Conservation (phyloP, 1,284 basidiomycete genomes). For the Leccinum holopus region DNA sequence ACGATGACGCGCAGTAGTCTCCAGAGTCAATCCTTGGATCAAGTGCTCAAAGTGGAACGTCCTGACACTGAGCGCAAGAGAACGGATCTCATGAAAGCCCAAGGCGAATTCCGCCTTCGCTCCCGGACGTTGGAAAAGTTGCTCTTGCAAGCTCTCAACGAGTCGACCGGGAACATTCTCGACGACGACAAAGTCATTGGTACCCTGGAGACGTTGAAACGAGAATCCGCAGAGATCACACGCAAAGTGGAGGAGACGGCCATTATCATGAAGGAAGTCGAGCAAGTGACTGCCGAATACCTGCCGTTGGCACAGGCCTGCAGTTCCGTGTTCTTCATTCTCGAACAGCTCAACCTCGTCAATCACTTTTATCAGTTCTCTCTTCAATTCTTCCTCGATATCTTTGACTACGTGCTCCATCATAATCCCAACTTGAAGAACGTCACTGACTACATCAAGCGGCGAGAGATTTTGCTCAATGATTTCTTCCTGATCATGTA, state of each 20-base stretch:
- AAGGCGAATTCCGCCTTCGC: conserved; percentile 96
- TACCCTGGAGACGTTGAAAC: conserved; percentile 95
- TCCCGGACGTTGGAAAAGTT: conserved; percentile 92
- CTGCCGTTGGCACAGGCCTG: conserved; percentile 94
- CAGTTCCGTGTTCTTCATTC: conserved; percentile 95
- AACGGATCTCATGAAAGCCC: conserved; percentile 98
- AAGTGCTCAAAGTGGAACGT: conserved; percentile 95
- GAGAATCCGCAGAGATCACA: conserved; percentile 96
- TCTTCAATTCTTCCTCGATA: conserved; percentile 95
- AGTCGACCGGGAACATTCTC: conserved; percentile 95
- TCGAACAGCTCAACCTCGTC: conserved; percentile 91
- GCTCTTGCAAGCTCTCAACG: conserved; percentile 93
- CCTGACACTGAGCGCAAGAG: conserved; percentile 97
- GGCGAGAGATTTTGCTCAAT: conserved; percentile 83
- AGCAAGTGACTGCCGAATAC: conserved; percentile 94
- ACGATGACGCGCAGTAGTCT: conserved; percentile 99
- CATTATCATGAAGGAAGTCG: conserved; percentile 93
- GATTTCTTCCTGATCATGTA: conserved; percentile 93
- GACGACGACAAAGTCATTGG: conserved; percentile 99
- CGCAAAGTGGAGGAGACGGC: conserved; percentile 98
- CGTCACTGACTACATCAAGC: conserved; percentile 70
- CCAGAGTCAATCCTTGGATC: conserved; percentile 96
- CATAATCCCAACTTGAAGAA: conserved; percentile 88
- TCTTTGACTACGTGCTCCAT: conserved; percentile 93
- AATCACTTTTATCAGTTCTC: conserved; percentile 99